phyloP scores from a whole-genome alignment of 176 grass and related monocot species.

The Typha latifolia region DNA sequence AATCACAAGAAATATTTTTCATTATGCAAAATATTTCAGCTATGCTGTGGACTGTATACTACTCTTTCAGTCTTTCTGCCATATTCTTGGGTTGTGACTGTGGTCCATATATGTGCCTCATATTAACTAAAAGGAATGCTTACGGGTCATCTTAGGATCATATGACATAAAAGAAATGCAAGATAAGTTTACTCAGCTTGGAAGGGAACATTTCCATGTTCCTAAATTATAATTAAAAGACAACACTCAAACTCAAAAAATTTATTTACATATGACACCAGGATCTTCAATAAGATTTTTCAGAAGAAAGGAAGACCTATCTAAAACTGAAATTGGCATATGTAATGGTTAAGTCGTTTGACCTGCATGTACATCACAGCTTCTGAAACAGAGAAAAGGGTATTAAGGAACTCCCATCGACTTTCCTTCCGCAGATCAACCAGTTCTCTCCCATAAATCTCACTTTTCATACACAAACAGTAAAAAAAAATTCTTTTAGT shows the following conservation, averaged over 20 bases:
- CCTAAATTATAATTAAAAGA: too few relatives aligned
- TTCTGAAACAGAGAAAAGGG: slow-evolving; percentile 99
- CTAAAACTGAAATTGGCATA: slow-evolving; percentile 15
- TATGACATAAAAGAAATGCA: too few relatives aligned
- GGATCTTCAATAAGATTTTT: slow-evolving; percentile 3
- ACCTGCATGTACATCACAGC: slow-evolving; percentile 99
- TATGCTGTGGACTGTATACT: too few relatives aligned
- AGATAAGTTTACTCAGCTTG: too few relatives aligned
- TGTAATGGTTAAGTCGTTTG: neutral
- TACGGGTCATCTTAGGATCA: neutral
- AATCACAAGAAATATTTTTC: too few relatives aligned
- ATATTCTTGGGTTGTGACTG: too few relatives aligned
- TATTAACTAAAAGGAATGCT: neutral
- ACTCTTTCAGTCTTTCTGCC: too few relatives aligned
- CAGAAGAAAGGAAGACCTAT: slow-evolving; percentile 5
- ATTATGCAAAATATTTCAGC: too few relatives aligned
- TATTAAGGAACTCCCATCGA: slow-evolving; percentile 95
- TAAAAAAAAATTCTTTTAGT: slow-evolving; percentile 8
- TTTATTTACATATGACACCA: neutral
- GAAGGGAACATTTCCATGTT: too few relatives aligned
- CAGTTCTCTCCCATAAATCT: slow-evolving; percentile 97
- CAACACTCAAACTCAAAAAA: too few relatives aligned
- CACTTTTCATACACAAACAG: slow-evolving; percentile 42
- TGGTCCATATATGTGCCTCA: too few relatives aligned
- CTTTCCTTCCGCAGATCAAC: slow-evolving; percentile 89